Conservation (phyloP, 441 rosid genomes). For the Aquilaria agallochum region DNA sequence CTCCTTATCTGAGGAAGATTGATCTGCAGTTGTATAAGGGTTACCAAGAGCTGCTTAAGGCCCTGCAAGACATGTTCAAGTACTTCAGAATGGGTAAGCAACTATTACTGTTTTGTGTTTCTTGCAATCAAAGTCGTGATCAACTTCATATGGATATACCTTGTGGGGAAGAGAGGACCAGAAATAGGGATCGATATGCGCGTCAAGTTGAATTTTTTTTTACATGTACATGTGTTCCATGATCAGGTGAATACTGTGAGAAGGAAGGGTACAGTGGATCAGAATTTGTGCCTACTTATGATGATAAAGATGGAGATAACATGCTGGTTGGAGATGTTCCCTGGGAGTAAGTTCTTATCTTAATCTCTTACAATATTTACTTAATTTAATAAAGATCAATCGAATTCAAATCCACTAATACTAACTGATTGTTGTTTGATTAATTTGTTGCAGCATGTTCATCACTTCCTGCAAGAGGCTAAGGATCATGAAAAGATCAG, state of each 20-base stretch:
- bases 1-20: constrained; percentile 25
- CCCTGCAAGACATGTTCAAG: constrained; percentile 28
- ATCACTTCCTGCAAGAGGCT: constrained; percentile 6
- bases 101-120: too few species aligned
- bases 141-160: too few species aligned
- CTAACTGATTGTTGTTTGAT: not conserved
- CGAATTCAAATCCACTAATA: not conserved
- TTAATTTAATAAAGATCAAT: too few species aligned
- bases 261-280: constrained; percentile 15
- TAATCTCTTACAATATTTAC: not conserved
- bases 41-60: constrained; percentile 25
- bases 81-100: constrained; percentile 20
- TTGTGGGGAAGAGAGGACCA: too few species aligned
- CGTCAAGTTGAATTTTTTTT: too few species aligned
- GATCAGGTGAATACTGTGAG: constrained; percentile 13
- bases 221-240: too few species aligned
- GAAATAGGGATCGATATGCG: too few species aligned
- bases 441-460: constrained; percentile 9
- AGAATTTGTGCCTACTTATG: constrained; percentile 17
- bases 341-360: constrained; percentile 13
- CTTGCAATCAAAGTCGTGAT: too few species aligned
- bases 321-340: constrained; percentile 20
- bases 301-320: constrained; percentile 19
- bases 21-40: constrained; percentile 22
- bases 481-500: constrained; percentile 15